Evolutionary conservation across 2,329 filamentous ascomycete species (phyloP), one percentile per base, ranked within the genome.

Genomic region (Sphaerostilbella broomeana): DNA sequence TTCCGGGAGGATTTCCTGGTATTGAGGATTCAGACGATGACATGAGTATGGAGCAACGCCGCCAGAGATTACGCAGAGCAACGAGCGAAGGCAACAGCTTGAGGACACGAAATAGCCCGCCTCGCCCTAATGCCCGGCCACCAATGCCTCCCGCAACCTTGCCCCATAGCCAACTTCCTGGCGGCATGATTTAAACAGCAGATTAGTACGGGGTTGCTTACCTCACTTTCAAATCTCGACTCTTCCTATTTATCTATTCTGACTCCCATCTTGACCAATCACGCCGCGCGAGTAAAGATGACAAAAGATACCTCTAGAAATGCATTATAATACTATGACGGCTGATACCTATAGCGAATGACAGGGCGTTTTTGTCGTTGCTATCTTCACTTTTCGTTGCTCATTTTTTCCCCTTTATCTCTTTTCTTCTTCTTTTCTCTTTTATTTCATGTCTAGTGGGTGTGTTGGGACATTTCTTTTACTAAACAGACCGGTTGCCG

Each of bases 141-240:
- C 58, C 51, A 26, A 33, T 53, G 45, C 56, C 52, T 26, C 47
- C 38, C 40, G 49, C 49, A 30, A 51, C 47, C 39, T 51, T 60
- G 33, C 47, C 55, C n/a, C 52, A 48, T 33, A 54, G 56, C 38
- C 55, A 46, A 38, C 42, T 63, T 43, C 62, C 67, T 0, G 68
- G 67, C 16, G 68, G 68, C 35, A 68, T 71, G 67, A 69, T 71
- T 43, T 71, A 51, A 61, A 43, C 8, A 16, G 16, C n/a, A n/a
- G 13, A 13, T 9, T 24, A 10, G 11, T 21, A 28, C 25, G 24
- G 12, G 12, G 13, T 38, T 34, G 24, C 32, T 10, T 26, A 15
- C 24, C 19, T 27, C 36, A 26, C 31, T 29, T 38, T 35, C 40
- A 16, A 32, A 13, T 22, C 12, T 35, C 32, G n/a, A 13, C 30